A percentile compares a stretch with the other conserved stretches of the same genome.
phyloP scores from a whole-genome alignment of 2,329 filamentous ascomycete species.

The Zymoseptoria pseudotritici region DNA sequence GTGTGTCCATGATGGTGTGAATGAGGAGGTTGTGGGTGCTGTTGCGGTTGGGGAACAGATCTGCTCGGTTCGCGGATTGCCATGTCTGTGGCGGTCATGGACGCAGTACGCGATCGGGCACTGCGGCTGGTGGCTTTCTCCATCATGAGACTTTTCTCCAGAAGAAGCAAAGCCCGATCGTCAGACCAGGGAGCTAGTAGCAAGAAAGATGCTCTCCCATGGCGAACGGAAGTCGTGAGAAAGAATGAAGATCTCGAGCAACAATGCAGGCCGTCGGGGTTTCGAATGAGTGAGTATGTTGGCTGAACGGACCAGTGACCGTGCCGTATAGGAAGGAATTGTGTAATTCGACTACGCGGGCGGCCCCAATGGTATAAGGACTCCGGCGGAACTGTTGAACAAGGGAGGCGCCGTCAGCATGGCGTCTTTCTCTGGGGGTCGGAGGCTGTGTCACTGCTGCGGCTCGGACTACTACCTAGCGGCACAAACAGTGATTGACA shows the following conservation, averaged over 20 bases:
- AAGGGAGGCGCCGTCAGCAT: not conserved
- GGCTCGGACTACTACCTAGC: not conserved
- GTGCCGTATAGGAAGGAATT: not conserved
- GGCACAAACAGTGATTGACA: not conserved
- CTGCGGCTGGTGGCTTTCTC: conserved; percentile 12
- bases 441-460: not conserved
- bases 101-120: conserved; percentile 12
- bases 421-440: not conserved
- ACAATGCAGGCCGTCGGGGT: not conserved
- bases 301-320: not conserved
- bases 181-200: not conserved
- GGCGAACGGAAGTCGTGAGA: not conserved
- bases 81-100: conserved; percentile 7
- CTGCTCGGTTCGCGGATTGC: not conserved
- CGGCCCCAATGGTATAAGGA: not conserved
- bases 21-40: not conserved
- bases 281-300: not conserved
- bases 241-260: not conserved
- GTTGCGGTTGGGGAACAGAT: not conserved
- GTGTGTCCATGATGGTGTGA: conserved; percentile 5
- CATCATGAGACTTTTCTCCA: conserved; percentile 5
- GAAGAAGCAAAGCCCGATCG: not conserved
- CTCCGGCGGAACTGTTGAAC: not conserved
- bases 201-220: not conserved
- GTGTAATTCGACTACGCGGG: not conserved